Conservation (phyloP, 495 filamentous ascomycete genomes). For the Penicillium macrosclerotiorum region DNA sequence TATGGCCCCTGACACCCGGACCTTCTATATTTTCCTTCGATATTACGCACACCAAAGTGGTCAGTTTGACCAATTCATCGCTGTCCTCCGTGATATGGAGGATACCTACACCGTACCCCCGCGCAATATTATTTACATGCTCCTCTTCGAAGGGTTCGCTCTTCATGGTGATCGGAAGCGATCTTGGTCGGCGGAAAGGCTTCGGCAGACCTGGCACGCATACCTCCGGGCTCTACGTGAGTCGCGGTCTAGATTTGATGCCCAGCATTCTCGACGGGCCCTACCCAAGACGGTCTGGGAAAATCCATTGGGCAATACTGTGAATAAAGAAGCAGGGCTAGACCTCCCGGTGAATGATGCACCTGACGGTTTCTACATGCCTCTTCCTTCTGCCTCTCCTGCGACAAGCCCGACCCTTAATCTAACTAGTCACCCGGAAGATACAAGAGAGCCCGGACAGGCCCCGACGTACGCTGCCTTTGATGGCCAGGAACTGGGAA, state of each 20-base stretch:
- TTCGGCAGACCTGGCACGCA: constrained; percentile 44
- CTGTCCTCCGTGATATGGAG: constrained; percentile 43
- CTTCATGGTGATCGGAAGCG: constrained; percentile 64
- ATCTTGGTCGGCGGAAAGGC: constrained; percentile 60
- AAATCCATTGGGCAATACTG: constrained; percentile 33
- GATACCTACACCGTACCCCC: constrained; percentile 35
- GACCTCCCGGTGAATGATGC: constrained; percentile 6
- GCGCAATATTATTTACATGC: constrained; percentile 39
- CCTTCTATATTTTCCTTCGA: constrained; percentile 43
- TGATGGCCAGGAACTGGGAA: no score
- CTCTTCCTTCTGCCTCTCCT: constrained; percentile 10
- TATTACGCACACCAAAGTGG: constrained; percentile 38
- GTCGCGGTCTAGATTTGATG: constrained; percentile 49
- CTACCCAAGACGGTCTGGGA: constrained; percentile 28
- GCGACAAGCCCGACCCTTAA: background rate
- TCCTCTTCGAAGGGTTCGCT: constrained; percentile 72
- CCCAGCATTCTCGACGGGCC: constrained; percentile 8
- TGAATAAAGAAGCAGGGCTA: constrained; percentile 1
- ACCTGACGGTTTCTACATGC: constrained; percentile 28
- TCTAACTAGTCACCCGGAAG: background rate
- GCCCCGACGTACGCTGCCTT: no score
- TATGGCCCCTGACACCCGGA: constrained; percentile 44
- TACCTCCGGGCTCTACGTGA: constrained; percentile 54
- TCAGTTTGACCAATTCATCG: constrained; percentile 33
- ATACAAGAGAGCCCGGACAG: no score